Evolutionary conservation across 768 basidiomycete genomes (phyloP), one percentile per base, ranked within the genome.

Genomic region (Collybiopsis luxurians): DNA sequence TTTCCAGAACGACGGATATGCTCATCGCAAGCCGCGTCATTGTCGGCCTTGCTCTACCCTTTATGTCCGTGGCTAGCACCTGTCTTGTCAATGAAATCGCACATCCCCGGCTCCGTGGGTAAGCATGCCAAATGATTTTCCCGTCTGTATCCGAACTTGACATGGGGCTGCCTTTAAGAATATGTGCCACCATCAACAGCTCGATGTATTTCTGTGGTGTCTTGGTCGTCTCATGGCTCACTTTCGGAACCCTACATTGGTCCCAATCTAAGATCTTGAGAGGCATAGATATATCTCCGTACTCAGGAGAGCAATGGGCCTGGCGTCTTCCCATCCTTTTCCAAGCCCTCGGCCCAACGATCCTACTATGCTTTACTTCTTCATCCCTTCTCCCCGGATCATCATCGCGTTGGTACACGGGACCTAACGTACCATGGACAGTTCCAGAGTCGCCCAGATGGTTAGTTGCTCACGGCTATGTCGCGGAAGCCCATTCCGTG

Each of bases 71-170:
- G 24, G 50, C 50, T 15, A 36, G 50, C 17, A 34, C 36, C 36
- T 51, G 50, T 51, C 36, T 51, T 23, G 50, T 51, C 36, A 51
- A 51, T 39, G 50, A 51, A 39, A 34, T 51, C 36, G 50, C 50
- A 24, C 50, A 51, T 51, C 50, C 50, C 50, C 50, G 50, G 23
- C 50, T 51, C 24, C 50, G 50, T 39, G 50, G 50, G 50, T 51
- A 51, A 51, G 50, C 24, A 50, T 13, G 23, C 6, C 3, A 7
- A n/a, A 17, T 13, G 3, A 24, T 26, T 23, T 21, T 23, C 30
- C 48, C n/a, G 15, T 49, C 12, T 17, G 19, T 36, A 31, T 21
- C 36, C 50, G 50, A 39, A 17, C 2, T 11, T 21, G 9, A 31
- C 30, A 12, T 28, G 21, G 3, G 17, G 10, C n/a, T 51, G 11